Evolutionary conservation across 495 filamentous ascomycete genomes (phyloP), one percentile per base, ranked within the genome.

Genomic region (Tuber melanosporum): DNA sequence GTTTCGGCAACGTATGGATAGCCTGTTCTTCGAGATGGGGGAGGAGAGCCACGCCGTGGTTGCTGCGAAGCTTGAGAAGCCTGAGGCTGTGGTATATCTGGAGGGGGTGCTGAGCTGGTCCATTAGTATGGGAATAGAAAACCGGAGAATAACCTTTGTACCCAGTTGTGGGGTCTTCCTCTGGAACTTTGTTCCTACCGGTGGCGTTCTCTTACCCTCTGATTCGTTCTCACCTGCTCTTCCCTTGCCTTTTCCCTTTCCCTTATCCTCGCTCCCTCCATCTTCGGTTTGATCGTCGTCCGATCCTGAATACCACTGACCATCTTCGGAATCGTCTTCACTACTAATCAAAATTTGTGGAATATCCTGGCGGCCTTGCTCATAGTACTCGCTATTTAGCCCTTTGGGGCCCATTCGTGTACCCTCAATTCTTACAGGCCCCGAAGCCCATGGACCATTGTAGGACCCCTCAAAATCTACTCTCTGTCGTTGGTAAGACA

Each of bases 1-100:
- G 76, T 82, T 62, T 79, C 47, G 3, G 80, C 80, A n/a, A 82
- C 74, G 42, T 79, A 72, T 15, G 80, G 80, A 17, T 82, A 82
- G 39, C 80, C 79, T 32, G 80, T 82, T 4, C 74, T 71, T 12
- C 71, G 79, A 49, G 71, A 36, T 45, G 75, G 72, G 42, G 41
- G 73, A 74, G 57, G 57, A 22, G 74, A 52, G 42, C 32, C 44
- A 73, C 20, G 17, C n/a, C 47, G 71, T 32, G 73, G 52, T 72
- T 47, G 36, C n/a, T 66, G 77, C 32, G 49, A 76, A 9, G 44
- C 44, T 44, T 17, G 77, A 62, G 45, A 71, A 69, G 44, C 43
- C 22, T 72, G 47, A 46, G 49, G 52, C 49, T 78, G 44, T n/a
- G 32, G 12, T 76, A 44, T 26, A 22, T 19, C 52, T 20, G 45